phyloP scores from a whole-genome alignment of 768 basidiomycete species.

The Ephemerocybe angulata region DNA sequence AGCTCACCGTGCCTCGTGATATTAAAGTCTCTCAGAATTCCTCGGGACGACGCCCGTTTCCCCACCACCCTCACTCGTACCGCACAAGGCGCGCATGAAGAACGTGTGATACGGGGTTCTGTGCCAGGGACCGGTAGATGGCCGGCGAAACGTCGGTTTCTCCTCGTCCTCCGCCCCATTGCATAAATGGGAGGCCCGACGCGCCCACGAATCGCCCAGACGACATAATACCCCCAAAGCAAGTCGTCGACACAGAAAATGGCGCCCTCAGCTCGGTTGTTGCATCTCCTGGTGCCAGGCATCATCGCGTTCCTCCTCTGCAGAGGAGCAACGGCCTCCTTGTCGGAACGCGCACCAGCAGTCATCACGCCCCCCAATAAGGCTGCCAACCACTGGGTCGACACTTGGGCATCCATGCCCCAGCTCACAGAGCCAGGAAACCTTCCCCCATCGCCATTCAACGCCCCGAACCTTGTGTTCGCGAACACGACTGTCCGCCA shows the following conservation, averaged over 20 bases:
- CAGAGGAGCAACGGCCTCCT: neutral
- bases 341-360: neutral
- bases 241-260: neutral
- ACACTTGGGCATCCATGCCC: slow-evolving; percentile 38
- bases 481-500: slow-evolving; percentile 46
- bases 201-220: neutral
- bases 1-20: too few species aligned
- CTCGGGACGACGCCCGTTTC: too few species aligned
- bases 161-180: neutral
- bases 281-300: neutral
- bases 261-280: neutral
- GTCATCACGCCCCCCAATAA: neutral
- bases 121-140: slow-evolving; percentile 5
- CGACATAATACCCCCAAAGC: too few species aligned
- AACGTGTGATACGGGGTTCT: neutral
- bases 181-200: neutral
- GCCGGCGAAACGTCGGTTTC: slow-evolving; percentile 2
- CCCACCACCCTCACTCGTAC: too few species aligned
- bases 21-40: too few species aligned
- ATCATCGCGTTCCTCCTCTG: neutral
- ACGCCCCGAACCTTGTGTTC: slow-evolving; percentile 31
- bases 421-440: slow-evolving; percentile 36
- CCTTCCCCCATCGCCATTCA: slow-evolving; percentile 33
- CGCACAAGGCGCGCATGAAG: too few species aligned
- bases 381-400: slow-evolving; percentile 25